Evolutionary conservation across 352 stramenopile species (phyloP), one percentile per base, ranked within the genome.

Genomic region (Phytophthora agathidicida): DNA sequence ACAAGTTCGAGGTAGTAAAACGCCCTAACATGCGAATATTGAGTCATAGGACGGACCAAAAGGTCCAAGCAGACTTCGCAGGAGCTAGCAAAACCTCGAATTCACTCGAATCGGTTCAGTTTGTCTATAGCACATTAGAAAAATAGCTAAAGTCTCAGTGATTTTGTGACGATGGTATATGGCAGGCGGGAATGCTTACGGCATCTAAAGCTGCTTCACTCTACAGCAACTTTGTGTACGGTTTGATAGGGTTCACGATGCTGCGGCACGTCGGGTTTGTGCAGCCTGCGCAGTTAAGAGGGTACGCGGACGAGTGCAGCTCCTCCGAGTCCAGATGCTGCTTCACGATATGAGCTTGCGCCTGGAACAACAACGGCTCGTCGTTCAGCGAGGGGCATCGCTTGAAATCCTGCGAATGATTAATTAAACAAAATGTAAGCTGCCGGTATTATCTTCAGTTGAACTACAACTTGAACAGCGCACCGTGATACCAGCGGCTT

Each of bases 301-400:
- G 80, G 61, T 96, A 96, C 60, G 87, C 70, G 6, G 84, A 41
- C 51, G 84, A 92, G 70, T 93, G 83, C 33, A 96, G 68, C 50
- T 80, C 55, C 7, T 88, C 59, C 9, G 70, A 68, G 52, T 94
- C 86, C 33, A 99, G 59, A 19, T 98, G 96, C 38, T 96, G 80
- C 43, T 96, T 95, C 10, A 99, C 95, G 69, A 99, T 93, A 61
- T 98, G 91, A 2, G 97, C 96, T 88, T 99, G 96, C 47, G 98
- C 97, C 37, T 97, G 63, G 52, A 98, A 98, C 52, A 99, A 96
- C 53, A 92, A 60, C 32, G 85, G 86, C 42, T 92, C 75, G 71
- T 99, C 96, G 66, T 99, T 99, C 31, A 99, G 77, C 33, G 97
- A 98, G 26, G 97, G 96, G 53, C 91, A 97, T 49, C 97, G 86